phyloP scores from a whole-genome alignment of 208 protist species.

The Vickermania ingenoplastis region DNA sequence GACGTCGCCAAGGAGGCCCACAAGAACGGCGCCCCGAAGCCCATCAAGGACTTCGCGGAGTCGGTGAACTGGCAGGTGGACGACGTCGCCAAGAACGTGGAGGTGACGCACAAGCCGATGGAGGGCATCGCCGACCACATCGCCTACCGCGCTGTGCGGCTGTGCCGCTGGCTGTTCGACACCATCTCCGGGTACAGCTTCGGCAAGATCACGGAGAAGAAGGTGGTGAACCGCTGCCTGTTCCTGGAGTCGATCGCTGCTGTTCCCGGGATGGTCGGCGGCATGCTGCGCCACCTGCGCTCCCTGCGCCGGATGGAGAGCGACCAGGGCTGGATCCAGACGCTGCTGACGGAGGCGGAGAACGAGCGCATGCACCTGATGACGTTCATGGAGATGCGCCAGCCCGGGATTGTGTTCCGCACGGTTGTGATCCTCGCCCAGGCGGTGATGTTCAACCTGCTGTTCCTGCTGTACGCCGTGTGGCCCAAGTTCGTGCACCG shows the following conservation, averaged over 20 bases:
- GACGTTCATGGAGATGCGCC: conserved; percentile 47
- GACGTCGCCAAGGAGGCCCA: background rate
- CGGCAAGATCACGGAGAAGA: conserved; percentile 13
- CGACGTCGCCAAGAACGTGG: conserved; percentile 19
- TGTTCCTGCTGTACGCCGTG: no score
- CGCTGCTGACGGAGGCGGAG: conserved; percentile 87
- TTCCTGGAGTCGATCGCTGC: conserved; percentile 74
- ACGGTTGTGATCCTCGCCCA: conserved; percentile 35
- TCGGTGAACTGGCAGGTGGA: conserved; percentile 10
- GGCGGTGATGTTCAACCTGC: conserved; percentile 42
- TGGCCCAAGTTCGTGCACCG: no score
- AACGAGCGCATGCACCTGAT: conserved; percentile 93
- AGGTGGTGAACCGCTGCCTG: conserved; percentile 33
- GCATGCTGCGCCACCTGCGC: conserved; percentile 54
- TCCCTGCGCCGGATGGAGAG: conserved; percentile 51
- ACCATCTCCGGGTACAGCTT: conserved; percentile 31
- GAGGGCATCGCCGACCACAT: conserved; percentile 15
- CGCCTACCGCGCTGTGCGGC: conserved; percentile 10
- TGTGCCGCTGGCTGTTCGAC: conserved; percentile 36
- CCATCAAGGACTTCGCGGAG: conserved; percentile 1
- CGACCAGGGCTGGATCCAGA: conserved; percentile 90
- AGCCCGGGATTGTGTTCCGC: conserved; percentile 34
- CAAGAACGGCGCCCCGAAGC: conserved; percentile 2
- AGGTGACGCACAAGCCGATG: conserved; percentile 22
- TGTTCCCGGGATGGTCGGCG: conserved; percentile 70